Base-by-base conservation (phyloP, 441 rosid genomes). In the Mallotus japonicus region DNA sequence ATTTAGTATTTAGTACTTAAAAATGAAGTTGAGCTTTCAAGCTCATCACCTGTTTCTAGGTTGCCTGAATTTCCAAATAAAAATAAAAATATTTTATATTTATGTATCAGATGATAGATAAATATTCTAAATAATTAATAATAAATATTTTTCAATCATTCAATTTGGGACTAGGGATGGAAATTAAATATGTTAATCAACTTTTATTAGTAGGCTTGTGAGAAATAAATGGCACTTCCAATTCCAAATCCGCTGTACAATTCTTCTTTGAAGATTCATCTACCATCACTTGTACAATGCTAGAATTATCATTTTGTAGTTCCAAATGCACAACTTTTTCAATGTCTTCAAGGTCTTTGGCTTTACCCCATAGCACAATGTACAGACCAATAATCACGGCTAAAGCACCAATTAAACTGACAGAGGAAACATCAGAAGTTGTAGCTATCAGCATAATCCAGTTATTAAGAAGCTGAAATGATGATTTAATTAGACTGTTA, bases 311-410 rank as follows among this genome's bases (percentile, higher is more conserved):
- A 5, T 65, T 22, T 24, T 47, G 67, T 14, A 69, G 13, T 75
- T 84, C 77, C 17, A 76, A 47, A 58, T 78, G 73, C 32, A 55
- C 56, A 4, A 66, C 71, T 56, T 74, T 63, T 55, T 72, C 72
- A 22, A 53, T 73, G 56, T 54, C 76, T 66, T 22, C 72, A 2
- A 49, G 19, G 62, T 88, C 92, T 62, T 79, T 62, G 34, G 92
- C 88, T 82, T 89, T 90, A 32, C 95, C 93, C 96, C 97, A 90
- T n/a, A 92, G 84, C 67, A 92, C 92, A 10, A 71, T 42, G 63
- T 89, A 92, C 42, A 90, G 81, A n/a, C 97, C 96, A 76, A 77
- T 62, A 8, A 90, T 81, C 67, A 90, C 92, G 24, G 74, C 88
- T 61, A 80, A 50, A 58, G 86, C 94, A 53, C 97, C 91, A 55